Evolutionary conservation across 768 basidiomycete genomes (phyloP).

Genomic region (Lactarius tabidus): DNA sequence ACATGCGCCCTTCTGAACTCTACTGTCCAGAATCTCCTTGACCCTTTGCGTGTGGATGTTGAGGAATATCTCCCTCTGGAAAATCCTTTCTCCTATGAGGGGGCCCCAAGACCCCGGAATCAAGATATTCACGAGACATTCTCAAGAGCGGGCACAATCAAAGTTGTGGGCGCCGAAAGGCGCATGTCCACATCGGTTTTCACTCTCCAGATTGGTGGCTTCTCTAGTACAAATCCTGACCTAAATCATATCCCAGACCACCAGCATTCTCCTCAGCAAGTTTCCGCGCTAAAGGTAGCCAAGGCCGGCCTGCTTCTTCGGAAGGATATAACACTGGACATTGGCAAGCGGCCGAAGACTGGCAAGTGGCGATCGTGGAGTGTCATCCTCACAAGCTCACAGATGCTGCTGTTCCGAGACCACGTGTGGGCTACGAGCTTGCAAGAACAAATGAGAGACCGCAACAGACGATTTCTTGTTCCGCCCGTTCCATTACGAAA

Average conservation of each 20-base stretch:
- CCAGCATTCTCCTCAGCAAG: slow-evolving; percentile 33
- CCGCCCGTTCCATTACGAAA: slow-evolving; percentile 47
- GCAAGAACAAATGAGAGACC: slow-evolving; percentile 39
- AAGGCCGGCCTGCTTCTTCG: slow-evolving; percentile 79
- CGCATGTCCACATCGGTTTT: slow-evolving; percentile 43
- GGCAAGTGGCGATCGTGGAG: slow-evolving; percentile 89
- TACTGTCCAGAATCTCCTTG: slow-evolving; percentile 54
- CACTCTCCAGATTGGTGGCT: slow-evolving; percentile 38
- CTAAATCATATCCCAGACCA: slow-evolving; percentile 31
- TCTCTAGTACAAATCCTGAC: slow-evolving; percentile 26
- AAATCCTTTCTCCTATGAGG: slow-evolving; percentile 66
- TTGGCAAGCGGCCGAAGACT: slow-evolving; percentile 68
- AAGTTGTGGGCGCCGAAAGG: slow-evolving; percentile 42
- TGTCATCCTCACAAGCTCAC: slow-evolving; percentile 83
- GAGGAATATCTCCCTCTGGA: slow-evolving; percentile 51
- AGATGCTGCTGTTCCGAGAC: slow-evolving; percentile 87
- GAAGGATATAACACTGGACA: slow-evolving; percentile 74
- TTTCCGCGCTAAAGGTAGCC: slow-evolving; percentile 59
- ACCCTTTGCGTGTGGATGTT: slow-evolving; percentile 65
- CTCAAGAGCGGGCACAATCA: slow-evolving; percentile 52
- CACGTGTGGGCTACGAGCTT: slow-evolving; percentile 49
- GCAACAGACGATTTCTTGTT: slow-evolving; percentile 35
- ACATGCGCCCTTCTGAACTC: slow-evolving; percentile 7
- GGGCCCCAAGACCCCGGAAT: slow-evolving; percentile 62
- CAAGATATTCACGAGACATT: slow-evolving; percentile 64